Evolutionary conservation across 352 stramenopile species (phyloP).

Genomic region (Pythium phragmitis): DNA sequence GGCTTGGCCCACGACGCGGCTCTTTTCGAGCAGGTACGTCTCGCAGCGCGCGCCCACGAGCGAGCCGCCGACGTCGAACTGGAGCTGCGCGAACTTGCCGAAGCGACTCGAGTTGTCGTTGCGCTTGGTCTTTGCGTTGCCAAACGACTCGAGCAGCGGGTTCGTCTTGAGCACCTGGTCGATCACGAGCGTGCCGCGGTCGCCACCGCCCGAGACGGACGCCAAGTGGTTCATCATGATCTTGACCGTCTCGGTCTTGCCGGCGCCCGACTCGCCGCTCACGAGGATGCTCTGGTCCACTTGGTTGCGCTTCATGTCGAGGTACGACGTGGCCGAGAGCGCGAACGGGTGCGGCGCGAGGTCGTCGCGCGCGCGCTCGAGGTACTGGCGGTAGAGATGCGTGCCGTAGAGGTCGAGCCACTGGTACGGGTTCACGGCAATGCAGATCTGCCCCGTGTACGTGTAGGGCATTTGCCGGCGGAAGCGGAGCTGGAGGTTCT

Average conservation of each 20-base stretch:
- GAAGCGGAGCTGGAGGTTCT: conserved; percentile 77
- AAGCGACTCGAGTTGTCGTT: conserved; percentile 98
- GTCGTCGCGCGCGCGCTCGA: conserved; percentile 73
- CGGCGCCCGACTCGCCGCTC: conserved; percentile 87
- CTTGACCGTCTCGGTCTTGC: conserved; percentile 92
- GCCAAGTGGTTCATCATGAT: conserved; percentile 85
- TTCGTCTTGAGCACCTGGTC: conserved; percentile 88
- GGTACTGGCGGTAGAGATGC: conserved; percentile 86
- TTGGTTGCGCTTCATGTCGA: conserved; percentile 74
- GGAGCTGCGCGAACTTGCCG: conserved; percentile 97
- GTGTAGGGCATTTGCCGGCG: conserved; percentile 89
- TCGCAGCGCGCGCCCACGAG: conserved; percentile 90
- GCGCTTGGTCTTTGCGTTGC: conserved; percentile 93
- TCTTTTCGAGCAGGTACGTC: conserved; percentile 92
- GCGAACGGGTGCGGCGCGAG: conserved; percentile 90
- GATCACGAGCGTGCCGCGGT: conserved; percentile 83
- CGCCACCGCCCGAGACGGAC: background rate
- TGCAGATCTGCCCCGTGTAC: conserved; percentile 89
- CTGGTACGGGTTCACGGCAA: conserved; percentile 92
- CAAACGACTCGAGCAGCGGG: conserved; percentile 88
- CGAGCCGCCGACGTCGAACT: conserved; percentile 92
- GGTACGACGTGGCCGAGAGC: conserved; percentile 85
- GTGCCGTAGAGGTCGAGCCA: conserved; percentile 69
- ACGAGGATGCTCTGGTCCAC: conserved; percentile 93
- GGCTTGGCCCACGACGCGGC: conserved; percentile 86